Conservation (phyloP, 1,139 yeast species). For the Candida sp. region DNA sequence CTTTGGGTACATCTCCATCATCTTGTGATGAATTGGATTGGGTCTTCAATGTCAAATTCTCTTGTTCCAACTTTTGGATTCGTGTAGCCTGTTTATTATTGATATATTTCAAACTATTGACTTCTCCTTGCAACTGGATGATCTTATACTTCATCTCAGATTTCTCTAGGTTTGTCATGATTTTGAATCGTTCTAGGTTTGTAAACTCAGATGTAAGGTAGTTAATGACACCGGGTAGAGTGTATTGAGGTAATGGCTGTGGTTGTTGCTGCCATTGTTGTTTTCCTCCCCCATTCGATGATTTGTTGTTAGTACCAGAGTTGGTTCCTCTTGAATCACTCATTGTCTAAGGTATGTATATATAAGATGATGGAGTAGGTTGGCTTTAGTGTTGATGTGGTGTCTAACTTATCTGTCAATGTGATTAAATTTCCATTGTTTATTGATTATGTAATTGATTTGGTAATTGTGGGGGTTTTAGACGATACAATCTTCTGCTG, state of each 20-base stretch:
- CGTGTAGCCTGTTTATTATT: constrained; percentile 32
- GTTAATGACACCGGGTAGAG: constrained; percentile 64
- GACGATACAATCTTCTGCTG: neutral
- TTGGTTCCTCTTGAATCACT: constrained; percentile 1
- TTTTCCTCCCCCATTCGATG: constrained; percentile 2
- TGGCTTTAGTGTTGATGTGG: too few species aligned
- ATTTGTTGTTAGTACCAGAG: constrained; percentile 9
- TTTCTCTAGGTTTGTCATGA: constrained; percentile 53
- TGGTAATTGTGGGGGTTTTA: neutral
- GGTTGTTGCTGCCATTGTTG: constrained; percentile 11
- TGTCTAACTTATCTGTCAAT: too few species aligned
- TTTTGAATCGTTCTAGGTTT: constrained; percentile 53
- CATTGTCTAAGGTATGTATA: too few species aligned
- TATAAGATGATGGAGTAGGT: too few species aligned
- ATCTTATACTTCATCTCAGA: constrained; percentile 55
- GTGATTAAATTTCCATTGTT: neutral
- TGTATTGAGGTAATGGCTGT: constrained; percentile 26
- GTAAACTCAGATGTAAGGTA: constrained; percentile 61
- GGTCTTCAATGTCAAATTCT: constrained; percentile 11
- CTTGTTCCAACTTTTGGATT: constrained; percentile 28
- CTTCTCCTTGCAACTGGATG: constrained; percentile 52
- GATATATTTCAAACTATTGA: constrained; percentile 39
- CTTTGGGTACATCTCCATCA: neutral
- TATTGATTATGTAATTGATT: neutral
- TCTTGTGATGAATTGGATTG: neutral